These are phyloP conservation scores for Ilyonectria robusta DNA, from an alignment of 2,329 filamentous ascomycete genomes.

Conservation along the genomic window DNA sequence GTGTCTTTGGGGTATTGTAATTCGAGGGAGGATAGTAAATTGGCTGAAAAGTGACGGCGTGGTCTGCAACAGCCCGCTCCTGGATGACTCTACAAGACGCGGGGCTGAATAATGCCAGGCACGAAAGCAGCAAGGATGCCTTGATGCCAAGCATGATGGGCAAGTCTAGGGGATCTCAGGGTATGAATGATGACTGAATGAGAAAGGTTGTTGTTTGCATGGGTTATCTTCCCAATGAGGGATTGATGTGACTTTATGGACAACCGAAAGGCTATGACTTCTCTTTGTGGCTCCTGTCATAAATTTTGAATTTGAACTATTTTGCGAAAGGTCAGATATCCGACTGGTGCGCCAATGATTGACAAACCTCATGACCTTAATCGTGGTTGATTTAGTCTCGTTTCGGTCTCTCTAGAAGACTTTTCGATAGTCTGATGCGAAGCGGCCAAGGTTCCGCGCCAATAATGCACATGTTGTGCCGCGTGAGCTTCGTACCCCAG, in stretches of 20 bases:
- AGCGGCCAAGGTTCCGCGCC: neutral
- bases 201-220: neutral
- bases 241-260: neutral
- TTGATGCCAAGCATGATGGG: conserved; percentile 28
- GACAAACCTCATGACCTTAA: neutral
- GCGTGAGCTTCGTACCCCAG: neutral
- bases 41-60: conserved; percentile 17
- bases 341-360: neutral
- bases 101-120: conserved; percentile 12
- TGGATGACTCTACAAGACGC: conserved; percentile 12
- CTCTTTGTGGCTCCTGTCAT: neutral
- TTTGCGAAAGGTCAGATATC: neutral
- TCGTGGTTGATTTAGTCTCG: neutral
- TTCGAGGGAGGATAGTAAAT: conserved; percentile 15
- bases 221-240: neutral
- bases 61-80: conserved; percentile 15
- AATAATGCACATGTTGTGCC: neutral
- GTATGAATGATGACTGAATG: neutral
- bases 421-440: neutral
- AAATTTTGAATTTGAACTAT: neutral
- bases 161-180: neutral
- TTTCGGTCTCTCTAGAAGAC: neutral
- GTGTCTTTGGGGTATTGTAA: neutral
- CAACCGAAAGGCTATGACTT: neutral
- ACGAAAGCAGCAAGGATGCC: conserved; percentile 20